Evolutionary conservation across 192 early-diverging fungal genomes (phyloP), one percentile per base, ranked within the genome.

Genomic region (Coemansia sp.): DNA sequence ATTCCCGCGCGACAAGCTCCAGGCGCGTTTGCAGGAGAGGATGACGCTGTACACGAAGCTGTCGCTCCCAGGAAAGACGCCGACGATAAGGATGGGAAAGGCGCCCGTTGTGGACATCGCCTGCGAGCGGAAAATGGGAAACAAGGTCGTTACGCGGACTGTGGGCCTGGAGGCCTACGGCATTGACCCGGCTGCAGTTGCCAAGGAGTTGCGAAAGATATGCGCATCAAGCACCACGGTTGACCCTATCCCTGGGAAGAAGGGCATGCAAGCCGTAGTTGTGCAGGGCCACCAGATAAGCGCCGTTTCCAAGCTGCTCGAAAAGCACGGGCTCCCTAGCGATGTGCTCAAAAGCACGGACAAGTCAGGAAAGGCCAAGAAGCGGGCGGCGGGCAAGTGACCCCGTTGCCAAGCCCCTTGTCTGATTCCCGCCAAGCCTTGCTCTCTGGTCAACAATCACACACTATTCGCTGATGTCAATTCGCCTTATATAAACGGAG

Each of bases 1-100:
- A 13, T 56, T 85, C 20, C 56, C 60, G 12, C 72, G 85, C 21
- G 85, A 89, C 48, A 76, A 79, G 41, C 68, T 87, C 18, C 48
- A 73, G 19, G 32, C 53, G 17, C 56, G 69, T 9, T 35, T 73
- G 14, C 69, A 73, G 32, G 69, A 73, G 22, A 49, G 30, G 32
- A 73, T 73, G 69, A 65, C 54, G 45, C 35, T 73, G 43, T 65
- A 61, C 41, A 73, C 69, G 25, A 56, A 50, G 32, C 42, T 73
- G 1, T 12, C 43, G 6, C 10, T 73, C 7, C 62, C 69, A 0
- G 62, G 54, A 14, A 37, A 18, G 41, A 19, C 44, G 20, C 36
- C 62, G 3, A 13, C 37, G 9, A 25, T 56, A 25, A 55, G 43
- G 53, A 58, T 45, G 9, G 71, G 71, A 10, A 55, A 39, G 4